These are phyloP conservation scores for Boletus holoroseus DNA, from an alignment of 1,284 basidiomycete genomes.

Conservation along the genomic window DNA sequence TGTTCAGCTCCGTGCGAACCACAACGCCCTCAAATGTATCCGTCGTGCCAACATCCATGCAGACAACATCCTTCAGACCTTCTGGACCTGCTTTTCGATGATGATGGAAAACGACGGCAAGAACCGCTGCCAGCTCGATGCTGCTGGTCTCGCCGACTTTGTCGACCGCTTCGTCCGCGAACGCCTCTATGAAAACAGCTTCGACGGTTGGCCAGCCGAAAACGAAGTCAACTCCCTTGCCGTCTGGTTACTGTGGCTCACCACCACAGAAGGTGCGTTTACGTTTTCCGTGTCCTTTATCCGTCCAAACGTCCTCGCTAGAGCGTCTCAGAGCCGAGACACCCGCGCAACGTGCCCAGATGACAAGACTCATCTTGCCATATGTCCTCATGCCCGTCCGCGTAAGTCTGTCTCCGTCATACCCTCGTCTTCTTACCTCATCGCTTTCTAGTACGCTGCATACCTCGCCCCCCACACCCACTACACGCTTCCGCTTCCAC, in stretches of 20 bases:
- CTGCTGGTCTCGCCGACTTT: slow-evolving; percentile 44
- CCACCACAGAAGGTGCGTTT: slow-evolving; percentile 43
- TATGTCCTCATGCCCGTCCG: slow-evolving; percentile 51
- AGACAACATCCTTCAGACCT: slow-evolving; percentile 38
- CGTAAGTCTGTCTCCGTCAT: slow-evolving; percentile 31
- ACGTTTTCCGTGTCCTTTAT: background rate
- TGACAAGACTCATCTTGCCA: slow-evolving; percentile 51
- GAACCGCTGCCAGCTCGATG: slow-evolving; percentile 58
- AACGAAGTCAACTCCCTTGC: slow-evolving; percentile 46
- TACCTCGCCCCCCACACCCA: slow-evolving; percentile 58
- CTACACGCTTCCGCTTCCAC: slow-evolving; percentile 46
- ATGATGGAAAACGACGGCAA: slow-evolving; percentile 72
- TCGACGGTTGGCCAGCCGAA: slow-evolving; percentile 55
- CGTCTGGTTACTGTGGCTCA: slow-evolving; percentile 63
- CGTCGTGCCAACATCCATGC: slow-evolving; percentile 38
- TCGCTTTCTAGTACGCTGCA: slow-evolving; percentile 43
- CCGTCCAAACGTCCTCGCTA: slow-evolving; percentile 20
- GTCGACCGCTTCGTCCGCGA: slow-evolving; percentile 43
- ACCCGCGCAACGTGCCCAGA: slow-evolving; percentile 36
- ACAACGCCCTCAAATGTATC: slow-evolving; percentile 39
- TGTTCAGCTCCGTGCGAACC: slow-evolving; percentile 46
- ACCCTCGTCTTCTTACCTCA: slow-evolving; percentile 4
- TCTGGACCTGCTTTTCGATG: slow-evolving; percentile 57
- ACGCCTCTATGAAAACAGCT: slow-evolving; percentile 40
- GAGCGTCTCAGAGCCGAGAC: slow-evolving; percentile 46